Evolutionary conservation across 2,329 filamentous ascomycete species (phyloP).

Genomic region (Trichoderma oligosporum): DNA sequence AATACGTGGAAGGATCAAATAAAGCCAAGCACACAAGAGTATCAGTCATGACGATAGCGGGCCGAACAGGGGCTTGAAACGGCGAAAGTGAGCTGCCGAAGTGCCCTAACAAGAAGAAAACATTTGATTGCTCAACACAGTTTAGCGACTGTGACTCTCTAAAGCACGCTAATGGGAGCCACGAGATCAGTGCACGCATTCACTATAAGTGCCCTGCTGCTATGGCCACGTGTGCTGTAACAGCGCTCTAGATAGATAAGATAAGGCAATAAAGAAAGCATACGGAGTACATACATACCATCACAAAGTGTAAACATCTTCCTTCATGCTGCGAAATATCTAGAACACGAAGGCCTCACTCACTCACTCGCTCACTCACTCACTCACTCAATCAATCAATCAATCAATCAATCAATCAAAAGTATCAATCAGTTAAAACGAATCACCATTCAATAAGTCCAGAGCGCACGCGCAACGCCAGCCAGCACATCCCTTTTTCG

Average conservation of each 20-base stretch:
- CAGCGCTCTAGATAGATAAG: too few species aligned
- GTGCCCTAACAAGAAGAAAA: too few species aligned
- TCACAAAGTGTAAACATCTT: not conserved
- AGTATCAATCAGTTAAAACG: not conserved
- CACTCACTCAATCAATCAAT: not conserved
- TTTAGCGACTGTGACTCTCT: constrained; percentile 12
- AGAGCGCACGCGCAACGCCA: constrained; percentile 10
- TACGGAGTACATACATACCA: too few species aligned
- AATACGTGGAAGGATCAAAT: constrained; percentile 11
- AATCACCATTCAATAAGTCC: too few species aligned
- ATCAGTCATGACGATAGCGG: not conserved
- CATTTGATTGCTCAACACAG: too few species aligned
- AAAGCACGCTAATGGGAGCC: not conserved
- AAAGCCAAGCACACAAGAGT: too few species aligned
- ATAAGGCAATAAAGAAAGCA: too few species aligned
- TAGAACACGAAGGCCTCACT: not conserved
- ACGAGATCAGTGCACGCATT: constrained; percentile 11
- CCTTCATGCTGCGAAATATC: constrained; percentile 3
- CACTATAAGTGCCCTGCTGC: constrained; percentile 9
- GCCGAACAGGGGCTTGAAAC: constrained; percentile 5
- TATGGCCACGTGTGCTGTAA: not conserved
- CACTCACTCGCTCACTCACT: not conserved
- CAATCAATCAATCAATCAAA: not conserved
- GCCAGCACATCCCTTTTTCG: constrained; percentile 1
- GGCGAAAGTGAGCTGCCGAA: not conserved